A percentile compares a stretch with the other conserved stretches of the same genome.
These are phyloP conservation scores for Powellomyces hirtus DNA, from an alignment of 192 early-diverging fungal species.

Conservation along the genomic window DNA sequence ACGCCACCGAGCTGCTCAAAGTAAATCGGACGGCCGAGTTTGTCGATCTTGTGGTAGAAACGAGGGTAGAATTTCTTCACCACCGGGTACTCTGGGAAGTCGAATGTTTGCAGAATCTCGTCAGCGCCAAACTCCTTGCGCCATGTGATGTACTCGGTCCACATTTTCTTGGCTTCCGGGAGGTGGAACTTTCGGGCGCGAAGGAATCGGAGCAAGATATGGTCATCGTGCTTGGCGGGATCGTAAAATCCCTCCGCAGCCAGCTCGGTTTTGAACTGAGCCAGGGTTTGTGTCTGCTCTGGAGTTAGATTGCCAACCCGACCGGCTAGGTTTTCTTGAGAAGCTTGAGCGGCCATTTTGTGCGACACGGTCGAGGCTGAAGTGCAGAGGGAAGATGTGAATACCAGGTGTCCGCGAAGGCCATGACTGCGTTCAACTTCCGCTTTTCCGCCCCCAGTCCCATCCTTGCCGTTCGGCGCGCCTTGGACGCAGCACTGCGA, in stretches of 20 bases:
- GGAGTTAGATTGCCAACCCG: slow-evolving; percentile 59
- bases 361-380: neutral
- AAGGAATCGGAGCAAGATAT: slow-evolving; percentile 70
- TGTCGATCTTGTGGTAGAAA: slow-evolving; percentile 90
- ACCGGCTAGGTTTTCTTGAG: slow-evolving; percentile 36
- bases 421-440: too few relatives aligned
- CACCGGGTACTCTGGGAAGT: slow-evolving; percentile 66
- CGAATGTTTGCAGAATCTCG: slow-evolving; percentile 47
- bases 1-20: slow-evolving; percentile 82
- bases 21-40: slow-evolving; percentile 84
- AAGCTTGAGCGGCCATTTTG: neutral
- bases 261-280: slow-evolving; percentile 58
- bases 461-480: too few relatives aligned
- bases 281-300: slow-evolving; percentile 54
- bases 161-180: slow-evolving; percentile 68
- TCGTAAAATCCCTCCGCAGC: slow-evolving; percentile 55
- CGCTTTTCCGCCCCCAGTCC: too few relatives aligned
- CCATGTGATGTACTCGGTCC: slow-evolving; percentile 66
- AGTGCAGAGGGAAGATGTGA: neutral
- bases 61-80: slow-evolving; percentile 63
- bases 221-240: slow-evolving; percentile 60
- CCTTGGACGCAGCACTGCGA: too few relatives aligned
- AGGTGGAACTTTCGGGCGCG: slow-evolving; percentile 72
- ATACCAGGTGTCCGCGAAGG: too few relatives aligned
- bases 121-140: slow-evolving; percentile 62